These are phyloP conservation scores for Xylaria hypoxylon DNA, from an alignment of 2,329 filamentous ascomycete genomes.

Conservation along the genomic window DNA sequence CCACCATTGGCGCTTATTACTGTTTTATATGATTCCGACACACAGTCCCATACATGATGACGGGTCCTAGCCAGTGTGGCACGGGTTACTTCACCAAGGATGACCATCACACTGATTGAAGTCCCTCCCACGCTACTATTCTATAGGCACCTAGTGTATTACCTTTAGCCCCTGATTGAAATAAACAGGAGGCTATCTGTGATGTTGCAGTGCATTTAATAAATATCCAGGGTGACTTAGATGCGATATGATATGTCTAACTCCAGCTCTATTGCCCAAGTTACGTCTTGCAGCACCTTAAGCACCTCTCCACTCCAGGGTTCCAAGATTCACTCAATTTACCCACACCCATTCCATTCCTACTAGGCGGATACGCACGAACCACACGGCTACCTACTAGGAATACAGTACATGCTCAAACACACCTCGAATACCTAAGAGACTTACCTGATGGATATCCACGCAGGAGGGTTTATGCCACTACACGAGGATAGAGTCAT, in stretches of 20 bases:
- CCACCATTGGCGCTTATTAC: background rate
- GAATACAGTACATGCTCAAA: background rate
- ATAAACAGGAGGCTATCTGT: background rate
- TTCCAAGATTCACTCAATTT: background rate
- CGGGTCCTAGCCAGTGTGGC: conserved; percentile 1
- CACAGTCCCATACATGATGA: background rate
- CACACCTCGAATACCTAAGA: background rate
- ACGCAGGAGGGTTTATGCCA: background rate
- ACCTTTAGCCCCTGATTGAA: background rate
- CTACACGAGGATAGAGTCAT: background rate
- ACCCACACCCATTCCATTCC: background rate
- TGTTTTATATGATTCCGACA: too few relatives aligned
- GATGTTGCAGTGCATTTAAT: background rate
- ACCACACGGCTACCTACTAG: background rate
- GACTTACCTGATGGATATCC: background rate
- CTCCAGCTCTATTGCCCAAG: background rate
- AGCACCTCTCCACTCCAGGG: background rate
- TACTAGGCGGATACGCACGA: background rate
- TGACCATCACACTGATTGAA: background rate
- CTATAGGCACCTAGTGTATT: background rate
- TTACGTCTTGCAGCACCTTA: background rate
- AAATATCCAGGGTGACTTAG: background rate
- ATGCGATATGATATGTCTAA: background rate
- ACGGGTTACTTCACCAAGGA: background rate
- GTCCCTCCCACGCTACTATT: background rate